phyloP scores from a whole-genome alignment of 225 moss, liverwort and hornwort genomes.

The Pseudoscleropodium purum region DNA sequence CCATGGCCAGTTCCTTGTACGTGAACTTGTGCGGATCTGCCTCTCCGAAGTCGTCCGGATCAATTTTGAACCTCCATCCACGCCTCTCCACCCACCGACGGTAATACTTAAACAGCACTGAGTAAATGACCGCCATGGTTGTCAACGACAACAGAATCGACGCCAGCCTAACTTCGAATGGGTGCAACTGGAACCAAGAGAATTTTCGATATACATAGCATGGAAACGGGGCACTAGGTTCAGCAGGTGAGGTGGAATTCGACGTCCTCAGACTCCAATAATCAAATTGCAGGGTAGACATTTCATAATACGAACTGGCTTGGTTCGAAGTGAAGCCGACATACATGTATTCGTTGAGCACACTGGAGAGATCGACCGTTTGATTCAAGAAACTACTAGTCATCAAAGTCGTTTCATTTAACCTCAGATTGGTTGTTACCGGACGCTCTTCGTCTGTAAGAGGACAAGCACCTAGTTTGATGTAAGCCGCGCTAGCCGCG shows the following conservation, averaged over 20 bases:
- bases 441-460: not conserved
- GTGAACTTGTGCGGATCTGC: not conserved
- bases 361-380: not conserved
- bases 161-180: not conserved
- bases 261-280: not conserved
- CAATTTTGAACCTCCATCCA: not conserved
- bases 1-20: not conserved
- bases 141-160: not conserved
- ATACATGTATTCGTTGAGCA: not conserved
- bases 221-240: not conserved
- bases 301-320: too few relatives aligned
- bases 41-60: not conserved
- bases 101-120: not conserved
- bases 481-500: not conserved
- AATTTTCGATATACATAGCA: not conserved
- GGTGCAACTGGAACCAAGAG: not conserved
- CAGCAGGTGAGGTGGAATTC: not conserved
- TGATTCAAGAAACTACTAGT: not conserved
- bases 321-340: not conserved
- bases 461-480: rapidly evolving
- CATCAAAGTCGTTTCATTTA: not conserved
- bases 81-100: not conserved
- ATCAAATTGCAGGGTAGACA: rapidly evolving
- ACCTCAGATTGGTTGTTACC: not conserved
- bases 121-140: not conserved